Conservation (phyloP, 257 asterid species). For the Solanum neorickii region DNA sequence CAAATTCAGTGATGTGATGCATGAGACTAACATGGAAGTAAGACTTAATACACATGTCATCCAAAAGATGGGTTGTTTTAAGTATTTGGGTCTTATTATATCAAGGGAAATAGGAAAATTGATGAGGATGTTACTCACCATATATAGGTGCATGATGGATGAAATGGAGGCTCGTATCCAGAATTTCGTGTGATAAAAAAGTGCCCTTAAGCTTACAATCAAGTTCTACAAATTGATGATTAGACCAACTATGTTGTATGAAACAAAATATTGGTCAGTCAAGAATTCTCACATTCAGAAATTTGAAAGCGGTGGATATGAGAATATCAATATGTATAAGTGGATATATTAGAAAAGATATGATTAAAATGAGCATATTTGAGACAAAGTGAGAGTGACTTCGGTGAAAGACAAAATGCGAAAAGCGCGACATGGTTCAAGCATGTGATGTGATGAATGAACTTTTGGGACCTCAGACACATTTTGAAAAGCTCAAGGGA, state of each 20-base stretch:
- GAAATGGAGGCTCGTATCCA: background rate
- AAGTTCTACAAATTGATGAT: background rate
- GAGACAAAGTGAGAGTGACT: background rate
- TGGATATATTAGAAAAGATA: too few relatives aligned
- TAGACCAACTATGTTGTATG: background rate
- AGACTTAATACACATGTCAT: background rate
- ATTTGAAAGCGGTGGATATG: background rate
- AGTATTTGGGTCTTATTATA: too few relatives aligned
- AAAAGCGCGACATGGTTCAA: too few relatives aligned
- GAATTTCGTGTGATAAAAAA: background rate
- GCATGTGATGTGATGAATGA: too few relatives aligned
- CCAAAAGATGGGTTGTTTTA: too few relatives aligned
- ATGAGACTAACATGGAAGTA: background rate
- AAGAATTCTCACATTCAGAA: too few relatives aligned
- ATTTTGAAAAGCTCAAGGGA: background rate
- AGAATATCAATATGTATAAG: too few relatives aligned
- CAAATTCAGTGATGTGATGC: fast-evolving
- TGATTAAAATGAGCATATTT: too few relatives aligned
- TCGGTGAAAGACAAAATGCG: background rate
- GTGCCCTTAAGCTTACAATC: background rate
- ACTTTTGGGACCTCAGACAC: background rate
- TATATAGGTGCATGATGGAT: too few relatives aligned
- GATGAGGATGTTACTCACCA: too few relatives aligned
- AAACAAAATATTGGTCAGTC: background rate
- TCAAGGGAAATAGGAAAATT: too few relatives aligned